Evolutionary conservation across 495 filamentous ascomycete genomes (phyloP), one percentile per base, ranked within the genome.

Genomic region (Aspergillus bridgeri): DNA sequence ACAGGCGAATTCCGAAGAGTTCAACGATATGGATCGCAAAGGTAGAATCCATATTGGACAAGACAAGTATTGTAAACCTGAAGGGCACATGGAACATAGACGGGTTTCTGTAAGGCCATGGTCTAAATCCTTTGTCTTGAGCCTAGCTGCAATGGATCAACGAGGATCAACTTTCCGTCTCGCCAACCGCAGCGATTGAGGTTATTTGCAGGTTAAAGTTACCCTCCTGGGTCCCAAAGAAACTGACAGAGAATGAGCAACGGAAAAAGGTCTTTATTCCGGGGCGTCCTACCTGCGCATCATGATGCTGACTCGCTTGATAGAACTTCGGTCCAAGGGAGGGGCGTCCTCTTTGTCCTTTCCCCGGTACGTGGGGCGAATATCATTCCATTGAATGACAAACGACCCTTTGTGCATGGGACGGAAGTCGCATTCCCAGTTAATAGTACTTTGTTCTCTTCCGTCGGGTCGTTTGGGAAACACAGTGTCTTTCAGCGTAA

Each of bases 181-280:
- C n/a, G n/a, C 65, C 51, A 45, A 79, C 46, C 0, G 79, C 75
- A 6, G 74, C 66, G 49, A 88, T 81, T 3, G 79, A 82, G 7
- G 59, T 64, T 19, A 93, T 61, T 6, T 76, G 70, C 17, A 94
- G 67, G 17, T 66, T 71, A 59, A 92, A 94, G 13, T 79, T 70
- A 17, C 89, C 89, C 60, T 88, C 74, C 69, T 92, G 89, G 0
- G 79, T 76, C 7, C 86, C 89, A 63, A 92, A 92, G 72, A 90
- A 91, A 65, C 87, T 90, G 61, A 19, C 9, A 11, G 13, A 22
- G 25, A 13, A 42, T 70, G 13, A 66, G 51, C 48, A 53, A 42
- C 0, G 24, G n/a, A 21, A 45, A 51, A 45, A 42, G 17, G 43
- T 44, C 48, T 13, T 57, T 17, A 4, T 38, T 11, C 5, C 33